phyloP scores from a whole-genome alignment of 805 yeast genomes.

The Candida tibetensis region DNA sequence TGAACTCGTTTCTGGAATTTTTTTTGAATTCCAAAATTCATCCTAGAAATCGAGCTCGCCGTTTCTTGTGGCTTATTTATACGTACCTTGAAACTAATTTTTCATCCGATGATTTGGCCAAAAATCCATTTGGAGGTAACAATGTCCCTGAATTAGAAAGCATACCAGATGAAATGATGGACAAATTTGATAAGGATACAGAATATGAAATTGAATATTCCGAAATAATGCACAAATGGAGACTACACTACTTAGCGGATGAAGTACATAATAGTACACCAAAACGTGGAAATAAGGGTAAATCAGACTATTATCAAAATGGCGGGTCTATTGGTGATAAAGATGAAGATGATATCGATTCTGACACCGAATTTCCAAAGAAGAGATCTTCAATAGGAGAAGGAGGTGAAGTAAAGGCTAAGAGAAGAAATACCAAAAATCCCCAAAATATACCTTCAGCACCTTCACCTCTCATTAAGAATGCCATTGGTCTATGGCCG shows the following conservation, averaged over 20 bases:
- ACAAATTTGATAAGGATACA: conserved; percentile 45
- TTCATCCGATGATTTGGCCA: conserved; percentile 44
- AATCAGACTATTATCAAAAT: background rate
- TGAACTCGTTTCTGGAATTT: conserved; percentile 63
- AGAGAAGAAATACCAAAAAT: conserved; percentile 7
- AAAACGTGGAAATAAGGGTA: conserved; percentile 27
- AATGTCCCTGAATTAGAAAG: conserved; percentile 32
- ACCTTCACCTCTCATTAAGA: conserved; percentile 9
- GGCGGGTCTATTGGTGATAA: conserved; percentile 3
- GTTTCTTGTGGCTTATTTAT: conserved; percentile 82
- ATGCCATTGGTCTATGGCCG: conserved; percentile 5
- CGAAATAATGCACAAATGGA: conserved; percentile 44
- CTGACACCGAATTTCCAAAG: conserved; percentile 1
- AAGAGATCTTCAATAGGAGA: conserved; percentile 5
- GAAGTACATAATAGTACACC: conserved; percentile 35
- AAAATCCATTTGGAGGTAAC: conserved; percentile 56
- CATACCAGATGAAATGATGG: conserved; percentile 25
- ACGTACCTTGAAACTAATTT: conserved; percentile 75
- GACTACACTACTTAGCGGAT: conserved; percentile 39
- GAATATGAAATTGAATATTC: conserved; percentile 48
- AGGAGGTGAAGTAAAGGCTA: conserved; percentile 2
- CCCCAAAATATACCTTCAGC: background rate
- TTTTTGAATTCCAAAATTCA: conserved; percentile 60
- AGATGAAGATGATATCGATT: conserved; percentile 6
- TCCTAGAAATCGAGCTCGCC: conserved; percentile 63